phyloP scores from a whole-genome alignment of 176 grass and related monocot genomes.

The Zizania latifolia region DNA sequence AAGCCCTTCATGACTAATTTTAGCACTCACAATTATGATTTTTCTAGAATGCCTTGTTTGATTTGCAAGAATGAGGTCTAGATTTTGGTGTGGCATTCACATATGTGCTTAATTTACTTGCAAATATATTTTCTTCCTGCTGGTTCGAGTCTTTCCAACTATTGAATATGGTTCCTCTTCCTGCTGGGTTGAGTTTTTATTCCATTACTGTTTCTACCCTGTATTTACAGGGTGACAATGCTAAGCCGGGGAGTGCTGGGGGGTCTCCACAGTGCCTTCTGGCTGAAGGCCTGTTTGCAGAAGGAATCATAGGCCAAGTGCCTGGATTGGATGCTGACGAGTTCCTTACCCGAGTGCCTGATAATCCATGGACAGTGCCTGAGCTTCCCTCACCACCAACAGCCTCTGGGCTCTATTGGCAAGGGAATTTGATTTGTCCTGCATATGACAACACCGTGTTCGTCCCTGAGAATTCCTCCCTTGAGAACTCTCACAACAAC shows the following conservation, averaged over 20 bases:
- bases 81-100: neutral
- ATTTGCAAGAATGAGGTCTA: neutral
- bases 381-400: slow-evolving; percentile 65
- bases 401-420: slow-evolving; percentile 61
- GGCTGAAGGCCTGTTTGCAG: slow-evolving; percentile 29
- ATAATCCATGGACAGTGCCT: slow-evolving; percentile 50
- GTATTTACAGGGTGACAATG: slow-evolving; percentile 33
- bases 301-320: slow-evolving; percentile 29
- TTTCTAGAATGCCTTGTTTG: neutral
- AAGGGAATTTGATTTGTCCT: slow-evolving; percentile 41
- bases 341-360: slow-evolving; percentile 37
- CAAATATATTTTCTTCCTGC: neutral
- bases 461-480: slow-evolving; percentile 47
- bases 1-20: neutral
- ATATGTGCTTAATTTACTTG: slow-evolving; percentile 1
- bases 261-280: slow-evolving; percentile 47
- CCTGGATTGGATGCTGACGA: slow-evolving; percentile 21
- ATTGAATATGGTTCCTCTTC: too few relatives aligned
- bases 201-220: neutral
- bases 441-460: slow-evolving; percentile 40
- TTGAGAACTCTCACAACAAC: slow-evolving; percentile 15
- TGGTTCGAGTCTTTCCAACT: too few relatives aligned
- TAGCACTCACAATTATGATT: neutral
- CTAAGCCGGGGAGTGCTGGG: slow-evolving; percentile 44
- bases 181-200: neutral